phyloP scores from a whole-genome alignment of 345 rosid genomes.

The Eucalyptus decipiens region DNA sequence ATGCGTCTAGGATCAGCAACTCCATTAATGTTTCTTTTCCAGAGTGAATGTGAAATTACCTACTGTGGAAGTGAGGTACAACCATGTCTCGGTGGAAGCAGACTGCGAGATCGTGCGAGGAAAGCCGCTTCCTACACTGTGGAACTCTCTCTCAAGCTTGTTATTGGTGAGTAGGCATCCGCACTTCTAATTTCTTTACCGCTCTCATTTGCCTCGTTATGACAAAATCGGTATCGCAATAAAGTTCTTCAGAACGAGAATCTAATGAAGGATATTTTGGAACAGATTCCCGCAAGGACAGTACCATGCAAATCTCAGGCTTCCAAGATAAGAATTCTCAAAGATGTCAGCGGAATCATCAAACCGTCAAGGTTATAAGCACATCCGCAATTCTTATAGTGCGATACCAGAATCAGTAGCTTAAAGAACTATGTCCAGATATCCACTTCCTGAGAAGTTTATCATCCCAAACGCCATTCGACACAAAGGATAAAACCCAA shows the following conservation, averaged over 20 bases:
- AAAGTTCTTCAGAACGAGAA: not conserved
- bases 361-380: constrained; percentile 38
- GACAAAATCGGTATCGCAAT: not conserved
- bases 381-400: not conserved
- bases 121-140: constrained; percentile 73
- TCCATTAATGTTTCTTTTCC: not conserved
- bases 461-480: not conserved
- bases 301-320: not conserved
- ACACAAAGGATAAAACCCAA: not conserved
- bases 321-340: constrained; percentile 37
- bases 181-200: not conserved
- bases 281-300: not conserved
- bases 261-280: not conserved
- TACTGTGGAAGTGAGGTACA: constrained; percentile 53
- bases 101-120: constrained; percentile 57
- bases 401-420: not conserved
- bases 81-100: constrained; percentile 42
- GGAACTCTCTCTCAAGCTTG: constrained; percentile 36
- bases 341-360: constrained; percentile 47
- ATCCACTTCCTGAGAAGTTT: not conserved
- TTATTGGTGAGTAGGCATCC: constrained; percentile 28
- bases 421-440: not conserved
- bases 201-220: not conserved
- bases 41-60: constrained; percentile 60
- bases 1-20: not conserved